phyloP scores from a whole-genome alignment of 1,139 yeast genomes.

The Komagataea norvegica region DNA sequence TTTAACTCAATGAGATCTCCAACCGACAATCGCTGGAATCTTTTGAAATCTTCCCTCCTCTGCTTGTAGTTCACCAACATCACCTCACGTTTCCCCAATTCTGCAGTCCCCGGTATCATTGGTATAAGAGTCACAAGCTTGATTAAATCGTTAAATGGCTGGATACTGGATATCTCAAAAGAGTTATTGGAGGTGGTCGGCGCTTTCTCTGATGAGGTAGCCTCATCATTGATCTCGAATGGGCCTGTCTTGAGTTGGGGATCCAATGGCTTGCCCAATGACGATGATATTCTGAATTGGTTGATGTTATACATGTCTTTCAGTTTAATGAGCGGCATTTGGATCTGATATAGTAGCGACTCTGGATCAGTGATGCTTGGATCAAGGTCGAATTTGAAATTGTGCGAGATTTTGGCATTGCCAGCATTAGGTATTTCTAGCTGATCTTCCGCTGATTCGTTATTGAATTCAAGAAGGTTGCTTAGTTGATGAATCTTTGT shows the following conservation, averaged over 20 bases:
- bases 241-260: too few species aligned
- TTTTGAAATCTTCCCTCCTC: slow-evolving; percentile 4
- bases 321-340: slow-evolving; percentile 17
- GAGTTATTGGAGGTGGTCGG: not conserved
- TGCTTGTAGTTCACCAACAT: slow-evolving; percentile 20
- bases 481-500: not conserved
- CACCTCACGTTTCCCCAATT: slow-evolving; percentile 3
- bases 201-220: not conserved
- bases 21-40: slow-evolving; percentile 10
- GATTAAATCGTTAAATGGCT: slow-evolving; percentile 16
- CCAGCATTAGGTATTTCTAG: too few species aligned
- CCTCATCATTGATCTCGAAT: too few species aligned
- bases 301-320: slow-evolving; percentile 21
- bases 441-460: not conserved
- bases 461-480: not conserved
- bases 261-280: too few species aligned
- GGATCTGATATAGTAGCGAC: slow-evolving; percentile 11
- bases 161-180: slow-evolving; percentile 1
- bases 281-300: slow-evolving; percentile 13
- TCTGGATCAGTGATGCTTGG: slow-evolving; percentile 2
- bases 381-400: slow-evolving; percentile 8
- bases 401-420: not conserved
- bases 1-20: slow-evolving; percentile 17
- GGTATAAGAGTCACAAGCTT: slow-evolving; percentile 7
- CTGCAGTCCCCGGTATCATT: not conserved